Evolutionary conservation across 2,329 filamentous ascomycete genomes (phyloP).

Genomic region (Sarocladium brachiariae): DNA sequence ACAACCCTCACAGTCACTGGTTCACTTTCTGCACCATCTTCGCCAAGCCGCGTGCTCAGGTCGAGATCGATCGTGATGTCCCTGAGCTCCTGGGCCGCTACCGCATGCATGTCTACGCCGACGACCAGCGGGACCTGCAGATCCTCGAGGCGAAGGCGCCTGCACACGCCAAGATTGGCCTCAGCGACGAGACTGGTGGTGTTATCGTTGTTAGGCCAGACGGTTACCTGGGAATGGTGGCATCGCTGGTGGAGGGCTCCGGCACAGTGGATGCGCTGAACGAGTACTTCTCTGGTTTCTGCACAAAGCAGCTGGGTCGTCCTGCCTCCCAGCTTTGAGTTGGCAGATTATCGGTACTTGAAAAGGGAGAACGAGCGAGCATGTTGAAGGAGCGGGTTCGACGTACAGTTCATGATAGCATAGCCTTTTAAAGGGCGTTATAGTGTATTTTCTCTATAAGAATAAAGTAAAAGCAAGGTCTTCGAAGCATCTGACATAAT

Average conservation of each 20-base stretch:
- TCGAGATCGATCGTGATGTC: constrained; percentile 66
- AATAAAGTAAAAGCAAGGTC: no score
- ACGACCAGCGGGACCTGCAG: constrained; percentile 68
- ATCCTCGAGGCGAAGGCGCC: constrained; percentile 64
- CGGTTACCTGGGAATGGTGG: constrained; percentile 71
- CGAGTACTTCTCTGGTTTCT: constrained; percentile 71
- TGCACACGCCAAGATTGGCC: constrained; percentile 81
- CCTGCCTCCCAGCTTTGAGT: no score
- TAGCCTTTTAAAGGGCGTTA: no score
- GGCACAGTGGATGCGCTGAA: constrained; percentile 79
- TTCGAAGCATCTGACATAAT: no score
- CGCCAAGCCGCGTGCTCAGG: constrained; percentile 55
- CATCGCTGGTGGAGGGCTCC: constrained; percentile 64
- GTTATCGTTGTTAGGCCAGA: constrained; percentile 13
- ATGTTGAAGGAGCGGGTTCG: no score
- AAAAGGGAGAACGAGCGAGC: no score
- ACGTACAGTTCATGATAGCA: no score
- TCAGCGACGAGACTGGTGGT: constrained; percentile 51
- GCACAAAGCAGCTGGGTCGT: constrained; percentile 49
- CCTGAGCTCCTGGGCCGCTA: constrained; percentile 69
- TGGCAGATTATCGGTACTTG: no score
- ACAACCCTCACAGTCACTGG: constrained; percentile 80
- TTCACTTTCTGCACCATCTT: constrained; percentile 75
- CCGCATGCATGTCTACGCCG: constrained; percentile 76
- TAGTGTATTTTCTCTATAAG: no score